Evolutionary conservation across 345 rosid genomes (phyloP).

Genomic region (Rhizophora mangle): DNA sequence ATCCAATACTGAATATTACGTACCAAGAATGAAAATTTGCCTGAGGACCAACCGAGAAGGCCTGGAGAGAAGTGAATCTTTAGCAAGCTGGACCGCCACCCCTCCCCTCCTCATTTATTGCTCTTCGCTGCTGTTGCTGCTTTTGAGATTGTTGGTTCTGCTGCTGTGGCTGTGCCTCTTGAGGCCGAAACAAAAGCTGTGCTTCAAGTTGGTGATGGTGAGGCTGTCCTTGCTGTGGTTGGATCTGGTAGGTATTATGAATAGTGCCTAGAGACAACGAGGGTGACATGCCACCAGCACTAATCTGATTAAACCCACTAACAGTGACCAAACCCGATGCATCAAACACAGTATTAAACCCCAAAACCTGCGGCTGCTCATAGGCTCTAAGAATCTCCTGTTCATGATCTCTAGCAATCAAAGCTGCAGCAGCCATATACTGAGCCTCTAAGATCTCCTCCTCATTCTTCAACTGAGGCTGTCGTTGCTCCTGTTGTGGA

Average conservation of each 20-base stretch:
- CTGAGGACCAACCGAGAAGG: not conserved
- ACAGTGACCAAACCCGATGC: constrained; percentile 35
- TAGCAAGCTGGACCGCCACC: not conserved
- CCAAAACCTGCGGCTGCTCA: constrained; percentile 40
- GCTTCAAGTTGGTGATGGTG: constrained; percentile 40
- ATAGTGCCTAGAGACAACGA: constrained; percentile 55
- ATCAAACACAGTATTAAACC: constrained; percentile 43
- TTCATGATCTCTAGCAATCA: constrained; percentile 61
- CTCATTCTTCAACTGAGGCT: constrained; percentile 35
- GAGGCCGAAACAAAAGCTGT: constrained; percentile 58
- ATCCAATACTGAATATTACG: constrained; percentile 19
- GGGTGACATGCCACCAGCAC: constrained; percentile 39
- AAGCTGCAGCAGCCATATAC: constrained; percentile 51
- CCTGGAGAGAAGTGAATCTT: constrained; percentile 7
- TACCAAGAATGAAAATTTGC: constrained; percentile 19
- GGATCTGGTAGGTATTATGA: constrained; percentile 51
- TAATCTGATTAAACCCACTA: constrained; percentile 44
- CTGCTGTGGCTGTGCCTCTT: constrained; percentile 30
- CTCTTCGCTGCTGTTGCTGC: constrained; percentile 44
- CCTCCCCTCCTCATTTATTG: constrained; percentile 45
- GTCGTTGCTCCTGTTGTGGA: constrained; percentile 24
- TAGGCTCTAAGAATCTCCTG: constrained; percentile 56
- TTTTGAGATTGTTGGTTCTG: constrained; percentile 4
- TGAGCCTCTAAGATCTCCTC: constrained; percentile 65
- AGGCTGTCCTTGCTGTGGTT: constrained; percentile 25